These are phyloP conservation scores for Ceratorhiza oryzae-sativae DNA, from an alignment of 1,284 basidiomycete species.

Conservation along the genomic window DNA sequence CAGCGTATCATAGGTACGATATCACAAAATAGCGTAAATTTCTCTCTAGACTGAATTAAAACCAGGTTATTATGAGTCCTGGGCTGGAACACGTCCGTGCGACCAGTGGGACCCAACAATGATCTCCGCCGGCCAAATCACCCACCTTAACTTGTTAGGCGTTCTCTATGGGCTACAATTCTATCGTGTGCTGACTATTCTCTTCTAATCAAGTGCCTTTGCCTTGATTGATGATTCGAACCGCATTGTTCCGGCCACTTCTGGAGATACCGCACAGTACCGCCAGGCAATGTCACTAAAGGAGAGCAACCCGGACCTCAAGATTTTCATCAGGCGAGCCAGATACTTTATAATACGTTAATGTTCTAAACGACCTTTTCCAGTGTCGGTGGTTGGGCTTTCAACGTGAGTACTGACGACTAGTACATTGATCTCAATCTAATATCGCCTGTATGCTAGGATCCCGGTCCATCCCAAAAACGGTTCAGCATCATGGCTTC, in stretches of 20 bases:
- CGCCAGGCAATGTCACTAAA: not conserved
- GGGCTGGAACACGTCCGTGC: conserved; percentile 5
- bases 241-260: not conserved
- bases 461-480: conserved; percentile 14
- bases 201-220: not conserved
- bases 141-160: conserved; percentile 14
- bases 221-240: conserved; percentile 12
- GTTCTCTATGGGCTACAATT: not conserved
- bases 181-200: not conserved
- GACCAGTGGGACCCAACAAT: conserved; percentile 14
- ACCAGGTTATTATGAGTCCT: conserved; percentile 10
- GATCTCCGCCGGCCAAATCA: conserved; percentile 15
- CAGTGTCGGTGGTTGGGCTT: conserved; percentile 15
- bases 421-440: not conserved
- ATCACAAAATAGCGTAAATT: not conserved
- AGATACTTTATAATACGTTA: not conserved
- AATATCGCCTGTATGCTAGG: not conserved
- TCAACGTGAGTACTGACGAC: not conserved
- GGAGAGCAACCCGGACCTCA: conserved; percentile 10
- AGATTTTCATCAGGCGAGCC: conserved; percentile 14
- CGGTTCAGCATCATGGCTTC: conserved; percentile 47
- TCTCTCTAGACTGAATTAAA: not conserved
- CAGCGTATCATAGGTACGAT: conserved; percentile 7
- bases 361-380: not conserved
- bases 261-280: not conserved